Evolutionary conservation across 164 flowering plant genomes (phyloP).

Genomic region (Macadamia integrifolia): DNA sequence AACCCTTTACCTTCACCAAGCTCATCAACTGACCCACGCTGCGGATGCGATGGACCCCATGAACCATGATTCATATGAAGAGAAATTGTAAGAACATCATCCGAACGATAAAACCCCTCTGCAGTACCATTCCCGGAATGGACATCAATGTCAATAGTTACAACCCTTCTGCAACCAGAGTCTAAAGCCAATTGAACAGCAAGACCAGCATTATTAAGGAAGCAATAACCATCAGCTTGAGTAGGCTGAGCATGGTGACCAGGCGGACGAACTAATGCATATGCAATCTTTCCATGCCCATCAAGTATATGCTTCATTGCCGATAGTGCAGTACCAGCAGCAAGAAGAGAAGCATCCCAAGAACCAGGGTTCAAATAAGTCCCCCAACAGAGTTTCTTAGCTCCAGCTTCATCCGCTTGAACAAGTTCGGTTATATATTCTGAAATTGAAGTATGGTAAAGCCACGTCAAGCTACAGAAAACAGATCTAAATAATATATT

Average conservation of each 20-base stretch:
- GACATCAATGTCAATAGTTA: slow-evolving; percentile 88
- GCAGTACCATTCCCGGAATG: slow-evolving; percentile 97
- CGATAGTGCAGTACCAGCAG: slow-evolving; percentile 81
- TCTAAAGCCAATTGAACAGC: slow-evolving; percentile 69
- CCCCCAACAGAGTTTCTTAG: slow-evolving; percentile 52
- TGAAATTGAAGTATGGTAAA: slow-evolving; percentile 18
- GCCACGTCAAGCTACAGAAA: background rate
- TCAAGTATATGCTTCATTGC: slow-evolving; percentile 80
- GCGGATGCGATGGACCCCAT: slow-evolving; percentile 98
- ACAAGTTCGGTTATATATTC: slow-evolving; percentile 66
- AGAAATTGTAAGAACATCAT: slow-evolving; percentile 74
- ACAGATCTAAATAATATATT: background rate
- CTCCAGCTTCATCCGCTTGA: slow-evolving; percentile 65
- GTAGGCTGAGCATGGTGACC: slow-evolving; percentile 98
- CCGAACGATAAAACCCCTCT: slow-evolving; percentile 71
- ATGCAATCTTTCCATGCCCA: slow-evolving; percentile 61
- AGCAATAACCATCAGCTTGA: slow-evolving; percentile 95
- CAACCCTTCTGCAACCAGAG: slow-evolving; percentile 60
- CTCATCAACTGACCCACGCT: slow-evolving; percentile 66
- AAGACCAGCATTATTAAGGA: slow-evolving; percentile 87
- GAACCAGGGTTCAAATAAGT: slow-evolving; percentile 86
- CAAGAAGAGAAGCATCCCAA: slow-evolving; percentile 76
- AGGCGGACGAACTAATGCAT: slow-evolving; percentile 90
- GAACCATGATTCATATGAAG: slow-evolving; percentile 98
- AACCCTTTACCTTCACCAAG: slow-evolving; percentile 77